phyloP scores from a whole-genome alignment of 2,329 filamentous ascomycete genomes.

The Beauveria caledonica region DNA sequence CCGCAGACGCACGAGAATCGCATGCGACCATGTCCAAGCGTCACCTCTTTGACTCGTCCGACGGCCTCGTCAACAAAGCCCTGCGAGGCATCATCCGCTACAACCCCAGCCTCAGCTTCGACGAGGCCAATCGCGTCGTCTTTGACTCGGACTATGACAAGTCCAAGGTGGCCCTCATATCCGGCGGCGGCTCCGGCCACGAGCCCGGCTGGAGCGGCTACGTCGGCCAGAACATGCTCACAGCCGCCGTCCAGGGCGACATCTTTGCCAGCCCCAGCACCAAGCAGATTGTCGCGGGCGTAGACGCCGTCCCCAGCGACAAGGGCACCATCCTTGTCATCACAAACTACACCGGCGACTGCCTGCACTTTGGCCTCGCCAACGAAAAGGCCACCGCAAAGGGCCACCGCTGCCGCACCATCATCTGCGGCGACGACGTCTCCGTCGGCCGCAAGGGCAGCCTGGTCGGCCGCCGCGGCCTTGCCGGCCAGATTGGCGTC shows the following conservation, averaged over 20 bases:
- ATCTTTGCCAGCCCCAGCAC: constrained; percentile 58
- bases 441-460: constrained; percentile 50
- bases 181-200: constrained; percentile 49
- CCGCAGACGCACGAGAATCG: constrained; percentile 5
- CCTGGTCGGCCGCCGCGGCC: constrained; percentile 52
- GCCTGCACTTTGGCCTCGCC: constrained; percentile 53
- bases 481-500: constrained; percentile 53
- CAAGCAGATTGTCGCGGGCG: constrained; percentile 52
- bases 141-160: constrained; percentile 37
- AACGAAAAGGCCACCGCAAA: constrained; percentile 48
- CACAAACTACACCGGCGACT: constrained; percentile 59
- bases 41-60: constrained; percentile 44
- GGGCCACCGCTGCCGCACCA: constrained; percentile 46
- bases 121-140: constrained; percentile 43
- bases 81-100: constrained; percentile 44
- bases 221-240: constrained; percentile 53
- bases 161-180: constrained; percentile 41
- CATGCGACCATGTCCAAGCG: constrained; percentile 38
- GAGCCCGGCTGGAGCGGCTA: constrained; percentile 58
- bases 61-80: constrained; percentile 45
- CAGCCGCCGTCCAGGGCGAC: constrained; percentile 52
- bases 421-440: constrained; percentile 58
- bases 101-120: constrained; percentile 41
- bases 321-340: constrained; percentile 52
- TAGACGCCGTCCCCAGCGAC: constrained; percentile 45